Evolutionary conservation across 805 yeast species (phyloP).

Genomic region (Metschnikowia kofuensis): DNA sequence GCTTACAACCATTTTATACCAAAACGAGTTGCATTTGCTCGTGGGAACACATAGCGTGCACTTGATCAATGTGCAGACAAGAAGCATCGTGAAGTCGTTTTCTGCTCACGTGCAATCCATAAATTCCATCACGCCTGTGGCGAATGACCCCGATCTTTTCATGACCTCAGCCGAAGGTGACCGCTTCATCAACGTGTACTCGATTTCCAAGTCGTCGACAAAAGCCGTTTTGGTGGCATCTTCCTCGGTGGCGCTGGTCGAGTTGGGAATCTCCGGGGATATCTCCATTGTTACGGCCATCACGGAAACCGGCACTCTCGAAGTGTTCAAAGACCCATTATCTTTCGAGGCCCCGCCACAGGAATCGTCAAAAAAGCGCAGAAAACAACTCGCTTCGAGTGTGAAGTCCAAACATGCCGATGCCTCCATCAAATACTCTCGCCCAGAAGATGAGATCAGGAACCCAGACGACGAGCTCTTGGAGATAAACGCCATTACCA

Average conservation of each 20-base stretch:
- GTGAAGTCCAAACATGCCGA: constrained; percentile 52
- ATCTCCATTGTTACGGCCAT: constrained; percentile 47
- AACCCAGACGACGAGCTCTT: constrained; percentile 28
- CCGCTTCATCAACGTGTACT: constrained; percentile 73
- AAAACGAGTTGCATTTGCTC: constrained; percentile 44
- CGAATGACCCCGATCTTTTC: constrained; percentile 42
- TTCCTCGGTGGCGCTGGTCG: constrained; percentile 51
- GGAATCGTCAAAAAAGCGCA: constrained; percentile 31
- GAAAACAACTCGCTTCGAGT: constrained; percentile 40
- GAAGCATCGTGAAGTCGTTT: constrained; percentile 46
- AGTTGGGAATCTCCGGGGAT: constrained; percentile 31
- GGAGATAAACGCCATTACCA: constrained; percentile 21
- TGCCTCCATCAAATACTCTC: constrained; percentile 42
- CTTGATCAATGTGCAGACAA: constrained; percentile 43
- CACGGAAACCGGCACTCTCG: constrained; percentile 74
- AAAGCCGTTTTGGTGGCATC: constrained; percentile 66
- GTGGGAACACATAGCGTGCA: constrained; percentile 67
- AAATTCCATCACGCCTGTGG: constrained; percentile 42
- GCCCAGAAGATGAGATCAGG: constrained; percentile 43
- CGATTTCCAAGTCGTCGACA: constrained; percentile 44
- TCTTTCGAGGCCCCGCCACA: constrained; percentile 22
- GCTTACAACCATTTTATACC: constrained; percentile 26
- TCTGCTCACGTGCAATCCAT: constrained; percentile 80
- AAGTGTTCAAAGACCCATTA: constrained; percentile 63
- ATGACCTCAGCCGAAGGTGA: constrained; percentile 76